These are phyloP conservation scores for Picochlorum sp. DNA, from an alignment of 139 green algal genomes.

Conservation along the genomic window DNA sequence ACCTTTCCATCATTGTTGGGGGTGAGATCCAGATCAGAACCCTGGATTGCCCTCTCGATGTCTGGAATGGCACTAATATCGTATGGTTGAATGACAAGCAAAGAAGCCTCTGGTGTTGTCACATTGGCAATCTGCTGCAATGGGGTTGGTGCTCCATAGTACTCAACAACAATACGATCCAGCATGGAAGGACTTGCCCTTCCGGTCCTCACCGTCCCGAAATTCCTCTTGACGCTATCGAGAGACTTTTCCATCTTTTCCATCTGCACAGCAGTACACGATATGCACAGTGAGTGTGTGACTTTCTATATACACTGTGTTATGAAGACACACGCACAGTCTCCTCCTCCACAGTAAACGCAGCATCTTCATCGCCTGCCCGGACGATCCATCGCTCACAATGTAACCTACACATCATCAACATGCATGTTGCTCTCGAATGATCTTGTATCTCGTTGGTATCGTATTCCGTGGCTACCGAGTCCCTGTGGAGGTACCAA, in stretches of 20 bases:
- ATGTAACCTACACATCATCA: no score
- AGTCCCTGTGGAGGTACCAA: no score
- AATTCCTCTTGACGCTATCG: constrained; percentile 45
- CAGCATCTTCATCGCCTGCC: background rate
- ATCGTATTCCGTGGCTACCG: no score
- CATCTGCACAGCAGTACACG: constrained; percentile 22
- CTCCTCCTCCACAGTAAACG: constrained; percentile 17
- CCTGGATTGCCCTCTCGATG: constrained; percentile 68
- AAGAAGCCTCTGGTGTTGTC: constrained; percentile 69
- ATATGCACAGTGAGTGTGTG: background rate
- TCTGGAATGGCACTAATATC: constrained; percentile 70
- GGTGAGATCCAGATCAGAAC: constrained; percentile 83
- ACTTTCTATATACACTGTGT: background rate
- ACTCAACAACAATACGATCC: constrained; percentile 87
- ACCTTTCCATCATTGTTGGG: constrained; percentile 91
- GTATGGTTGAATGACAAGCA: constrained; percentile 82
- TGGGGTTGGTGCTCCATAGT: constrained; percentile 74
- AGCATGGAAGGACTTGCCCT: constrained; percentile 82
- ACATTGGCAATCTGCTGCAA: constrained; percentile 80
- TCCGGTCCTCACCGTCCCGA: constrained; percentile 86
- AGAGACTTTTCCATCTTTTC: constrained; percentile 79
- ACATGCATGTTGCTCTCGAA: no score
- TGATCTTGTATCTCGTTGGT: no score
- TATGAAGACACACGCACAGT: constrained; percentile 7
- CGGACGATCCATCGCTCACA: background rate